These are phyloP conservation scores for Komagataella mondaviorum DNA, from an alignment of 805 yeast genomes.

Conservation along the genomic window DNA sequence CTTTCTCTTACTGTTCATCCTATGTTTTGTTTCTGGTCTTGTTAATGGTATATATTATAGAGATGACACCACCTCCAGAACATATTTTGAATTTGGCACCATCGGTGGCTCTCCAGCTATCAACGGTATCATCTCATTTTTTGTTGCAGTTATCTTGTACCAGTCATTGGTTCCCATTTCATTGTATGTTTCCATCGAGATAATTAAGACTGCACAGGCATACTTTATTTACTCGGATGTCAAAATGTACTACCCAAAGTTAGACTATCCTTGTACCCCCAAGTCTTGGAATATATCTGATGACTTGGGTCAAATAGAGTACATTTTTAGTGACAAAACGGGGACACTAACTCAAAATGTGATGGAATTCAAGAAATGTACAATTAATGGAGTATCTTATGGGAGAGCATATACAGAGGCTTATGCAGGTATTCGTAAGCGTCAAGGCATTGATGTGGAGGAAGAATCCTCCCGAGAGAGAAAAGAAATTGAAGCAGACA, in stretches of 20 bases:
- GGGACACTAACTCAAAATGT: constrained; percentile 77
- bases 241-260: constrained; percentile 48
- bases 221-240: constrained; percentile 69
- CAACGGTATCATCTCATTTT: constrained; percentile 61
- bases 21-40: constrained; percentile 60
- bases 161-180: constrained; percentile 79
- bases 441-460: constrained; percentile 68
- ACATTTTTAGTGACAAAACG: constrained; percentile 74
- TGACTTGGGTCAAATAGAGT: constrained; percentile 78
- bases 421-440: constrained; percentile 59
- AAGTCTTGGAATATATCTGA: constrained; percentile 80
- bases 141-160: constrained; percentile 64
- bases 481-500: constrained; percentile 42
- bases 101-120: constrained; percentile 50
- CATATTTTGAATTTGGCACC: constrained; percentile 57
- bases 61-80: constrained; percentile 32
- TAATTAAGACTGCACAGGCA: constrained; percentile 73
- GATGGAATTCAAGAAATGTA: constrained; percentile 77
- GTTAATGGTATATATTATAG: constrained; percentile 58
- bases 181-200: constrained; percentile 68
- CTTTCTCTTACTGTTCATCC: constrained; percentile 45
- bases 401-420: constrained; percentile 82
- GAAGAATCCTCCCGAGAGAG: constrained; percentile 40
- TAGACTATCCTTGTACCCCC: constrained; percentile 76
- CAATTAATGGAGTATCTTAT: constrained; percentile 59